A percentile compares a stretch with the other conserved stretches of the same genome.
Evolutionary conservation across 495 filamentous ascomycete species (phyloP).

Genomic region (Articulospora tetracladia): DNA sequence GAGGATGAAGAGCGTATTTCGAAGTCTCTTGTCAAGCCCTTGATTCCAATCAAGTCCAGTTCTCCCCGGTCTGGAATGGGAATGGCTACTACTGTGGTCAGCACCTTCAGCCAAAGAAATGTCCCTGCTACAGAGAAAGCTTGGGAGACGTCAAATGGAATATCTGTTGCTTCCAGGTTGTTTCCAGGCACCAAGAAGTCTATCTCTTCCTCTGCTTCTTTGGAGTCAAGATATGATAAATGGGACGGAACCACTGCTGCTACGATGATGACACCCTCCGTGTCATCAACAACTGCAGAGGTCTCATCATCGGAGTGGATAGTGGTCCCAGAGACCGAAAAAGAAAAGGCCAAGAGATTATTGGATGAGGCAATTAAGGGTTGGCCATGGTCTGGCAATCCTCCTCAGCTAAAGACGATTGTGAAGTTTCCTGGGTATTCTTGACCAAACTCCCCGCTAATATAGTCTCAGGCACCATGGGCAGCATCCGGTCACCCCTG

Average conservation of each 20-base stretch:
- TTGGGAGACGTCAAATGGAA: too few relatives aligned
- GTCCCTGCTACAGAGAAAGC: too few relatives aligned
- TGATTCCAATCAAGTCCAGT: too few relatives aligned
- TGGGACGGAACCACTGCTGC: neutral
- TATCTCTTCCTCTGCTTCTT: too few relatives aligned
- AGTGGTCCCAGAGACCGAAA: neutral
- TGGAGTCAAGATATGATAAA: neutral
- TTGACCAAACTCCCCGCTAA: neutral
- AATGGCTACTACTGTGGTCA: too few relatives aligned
- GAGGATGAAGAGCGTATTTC: too few relatives aligned
- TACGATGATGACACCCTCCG: too few relatives aligned
- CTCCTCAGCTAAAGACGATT: neutral
- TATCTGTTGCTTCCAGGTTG: too few relatives aligned
- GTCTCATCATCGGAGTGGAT: neutral
- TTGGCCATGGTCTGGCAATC: constrained; percentile 14
- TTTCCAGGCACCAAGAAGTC: too few relatives aligned
- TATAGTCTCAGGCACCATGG: neutral
- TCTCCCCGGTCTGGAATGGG: too few relatives aligned
- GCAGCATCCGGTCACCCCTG: neutral
- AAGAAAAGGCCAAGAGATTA: neutral
- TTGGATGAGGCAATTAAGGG: constrained; percentile 1
- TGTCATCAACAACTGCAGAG: neutral
- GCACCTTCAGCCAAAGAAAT: too few relatives aligned
- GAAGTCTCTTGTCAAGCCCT: too few relatives aligned
- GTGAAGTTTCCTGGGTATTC: neutral